Evolutionary conservation across 345 rosid genomes (phyloP), one percentile per base, ranked within the genome.

Genomic region (Eucalyptus tenuipes): DNA sequence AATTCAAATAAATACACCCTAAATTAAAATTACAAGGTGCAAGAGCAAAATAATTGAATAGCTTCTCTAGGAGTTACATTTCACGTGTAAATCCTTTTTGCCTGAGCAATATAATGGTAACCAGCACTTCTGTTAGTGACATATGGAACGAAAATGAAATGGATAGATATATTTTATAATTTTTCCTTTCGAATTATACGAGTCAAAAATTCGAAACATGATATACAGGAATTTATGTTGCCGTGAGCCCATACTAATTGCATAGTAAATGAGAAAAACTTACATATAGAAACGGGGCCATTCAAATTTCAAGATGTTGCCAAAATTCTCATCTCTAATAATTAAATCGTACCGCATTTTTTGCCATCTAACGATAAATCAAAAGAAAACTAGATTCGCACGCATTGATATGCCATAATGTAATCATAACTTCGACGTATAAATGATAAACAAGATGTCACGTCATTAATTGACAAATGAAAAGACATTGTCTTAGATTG

Each of bases 151-250:
- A 18, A 37, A 71, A 18, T 71, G 25, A 71, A 33, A 71, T 5
- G 3, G 45, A 71, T 5, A 13, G 45, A 71, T 5, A 37, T 71
- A 71, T 17, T 33, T 42, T 22, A 11, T 33, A 40, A 18, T 5
- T 37, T 37, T 71, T 18, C 5, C 0, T 52, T 52, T 52, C 0
- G 24, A 52, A 52, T 52, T 52, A 52, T 18, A 52, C 24, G 0
- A 18, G 45, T 37, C 4, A 37, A 2, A 33, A 33, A 31, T 71
- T 10, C 3, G 4, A 37, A 10, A 0, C 42, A 33, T 40, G 3
- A 71, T 10, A 71, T 6, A 10, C 4, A 2, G 4, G 45, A 71
- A 10, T 37, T 37, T 40, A 71, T 33, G 81, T 71, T 71, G 6
- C 11, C 5, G 14, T 33, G 45, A 37, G 45, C 13, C 42, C 37